A percentile compares a stretch with the other conserved stretches of the same genome.
These are phyloP conservation scores for Syzygium oleosum DNA, from an alignment of 345 rosid species.

Conservation along the genomic window DNA sequence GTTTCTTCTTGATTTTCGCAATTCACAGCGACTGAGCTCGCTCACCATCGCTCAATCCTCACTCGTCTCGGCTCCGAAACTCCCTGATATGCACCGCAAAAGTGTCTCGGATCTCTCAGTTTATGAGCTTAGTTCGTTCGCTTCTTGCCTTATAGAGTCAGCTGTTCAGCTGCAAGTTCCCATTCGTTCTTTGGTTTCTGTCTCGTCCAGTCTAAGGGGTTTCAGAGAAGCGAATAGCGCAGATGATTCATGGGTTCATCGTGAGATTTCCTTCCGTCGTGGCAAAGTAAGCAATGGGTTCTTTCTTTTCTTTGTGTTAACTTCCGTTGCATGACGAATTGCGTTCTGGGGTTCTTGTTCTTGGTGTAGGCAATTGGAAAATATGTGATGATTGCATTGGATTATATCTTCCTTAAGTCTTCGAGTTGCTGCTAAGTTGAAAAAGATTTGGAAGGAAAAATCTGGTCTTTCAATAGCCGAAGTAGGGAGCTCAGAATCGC, in stretches of 20 bases:
- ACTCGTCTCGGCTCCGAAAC: not conserved
- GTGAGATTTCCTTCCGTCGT: not conserved
- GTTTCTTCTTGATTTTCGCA: not conserved
- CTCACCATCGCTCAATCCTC: not conserved
- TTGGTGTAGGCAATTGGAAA: constrained; percentile 28
- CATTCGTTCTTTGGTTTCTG: not conserved
- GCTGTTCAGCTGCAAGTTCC: not conserved
- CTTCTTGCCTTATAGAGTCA: not conserved
- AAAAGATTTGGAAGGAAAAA: not conserved
- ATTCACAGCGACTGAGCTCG: not conserved
- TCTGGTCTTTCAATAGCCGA: not conserved
- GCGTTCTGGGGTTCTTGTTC: not conserved
- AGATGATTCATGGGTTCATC: not conserved
- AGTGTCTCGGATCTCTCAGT: not conserved
- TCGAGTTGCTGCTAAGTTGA: not conserved
- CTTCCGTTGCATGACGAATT: not conserved
- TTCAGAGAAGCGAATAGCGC: not conserved
- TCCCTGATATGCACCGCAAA: not conserved
- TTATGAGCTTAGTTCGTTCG: not conserved
- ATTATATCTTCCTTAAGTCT: not conserved
- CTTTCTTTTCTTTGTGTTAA: not conserved
- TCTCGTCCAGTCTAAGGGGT: not conserved
- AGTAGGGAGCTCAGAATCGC: not conserved
- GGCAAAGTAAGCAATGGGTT: not conserved
- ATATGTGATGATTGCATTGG: not conserved